These are phyloP conservation scores for Acephala macrosclerotiorum DNA, from an alignment of 2,329 filamentous ascomycete genomes.

Conservation along the genomic window DNA sequence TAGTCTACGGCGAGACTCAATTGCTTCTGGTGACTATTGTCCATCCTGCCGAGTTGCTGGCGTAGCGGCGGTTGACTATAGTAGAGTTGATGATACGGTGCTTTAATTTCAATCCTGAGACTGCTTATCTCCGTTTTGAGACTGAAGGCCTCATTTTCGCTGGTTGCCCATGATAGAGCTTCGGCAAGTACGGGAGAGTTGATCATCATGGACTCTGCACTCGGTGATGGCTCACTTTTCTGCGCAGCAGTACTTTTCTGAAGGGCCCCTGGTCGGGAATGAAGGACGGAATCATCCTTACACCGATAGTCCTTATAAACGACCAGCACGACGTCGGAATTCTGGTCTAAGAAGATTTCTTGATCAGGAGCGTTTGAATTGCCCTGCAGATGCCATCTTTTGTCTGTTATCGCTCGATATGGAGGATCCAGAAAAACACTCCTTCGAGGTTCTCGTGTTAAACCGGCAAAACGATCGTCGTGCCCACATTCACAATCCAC, in stretches of 20 bases:
- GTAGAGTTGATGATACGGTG: slow-evolving; percentile 11
- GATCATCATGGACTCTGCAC: slow-evolving; percentile 7
- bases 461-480: not conserved
- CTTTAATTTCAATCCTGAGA: not conserved
- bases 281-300: slow-evolving; percentile 5
- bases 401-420: not conserved
- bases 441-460: not conserved
- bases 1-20: not conserved
- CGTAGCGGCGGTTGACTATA: not conserved
- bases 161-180: slow-evolving; percentile 5
- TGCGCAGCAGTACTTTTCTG: not conserved
- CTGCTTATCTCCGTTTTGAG: not conserved
- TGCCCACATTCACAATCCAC: slow-evolving; percentile 1
- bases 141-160: not conserved
- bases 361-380: slow-evolving; percentile 1
- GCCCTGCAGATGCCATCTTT: slow-evolving; percentile 14
- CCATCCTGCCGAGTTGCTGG: not conserved
- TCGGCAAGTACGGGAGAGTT: not conserved
- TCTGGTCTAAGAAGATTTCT: slow-evolving; percentile 9
- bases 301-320: slow-evolving; percentile 15
- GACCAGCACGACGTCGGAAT: not conserved
- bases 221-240: not conserved
- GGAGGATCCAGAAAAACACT: slow-evolving; percentile 6
- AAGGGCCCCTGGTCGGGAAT: not conserved
- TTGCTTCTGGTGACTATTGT: not conserved